Conservation (phyloP, 2,329 filamentous ascomycete species). For the Fusarium vanettenii region DNA sequence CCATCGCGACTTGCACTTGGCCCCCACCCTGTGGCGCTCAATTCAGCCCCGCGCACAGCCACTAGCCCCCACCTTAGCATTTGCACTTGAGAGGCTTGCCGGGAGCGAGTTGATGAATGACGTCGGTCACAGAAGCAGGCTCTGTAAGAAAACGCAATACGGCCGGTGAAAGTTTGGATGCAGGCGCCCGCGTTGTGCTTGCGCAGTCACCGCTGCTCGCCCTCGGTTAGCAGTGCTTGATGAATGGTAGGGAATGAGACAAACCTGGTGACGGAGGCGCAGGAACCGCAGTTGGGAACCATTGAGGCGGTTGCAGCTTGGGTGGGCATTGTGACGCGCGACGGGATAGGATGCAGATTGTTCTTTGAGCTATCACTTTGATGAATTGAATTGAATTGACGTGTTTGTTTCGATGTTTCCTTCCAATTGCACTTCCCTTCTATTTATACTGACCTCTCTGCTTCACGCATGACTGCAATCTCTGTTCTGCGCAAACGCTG, state of each 20-base stretch:
- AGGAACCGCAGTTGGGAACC: slow-evolving; percentile 12
- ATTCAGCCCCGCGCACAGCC: slow-evolving; percentile 1
- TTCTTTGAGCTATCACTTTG: background rate
- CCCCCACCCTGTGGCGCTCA: background rate
- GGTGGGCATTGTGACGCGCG: slow-evolving; percentile 3
- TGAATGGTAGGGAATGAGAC: background rate
- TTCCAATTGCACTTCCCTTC: background rate
- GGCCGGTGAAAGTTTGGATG: background rate
- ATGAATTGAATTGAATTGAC: background rate
- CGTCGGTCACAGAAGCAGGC: slow-evolving; percentile 5
- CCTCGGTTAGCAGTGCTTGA: background rate
- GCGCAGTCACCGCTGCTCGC: background rate
- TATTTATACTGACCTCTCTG: background rate
- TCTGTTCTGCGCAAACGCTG: background rate
- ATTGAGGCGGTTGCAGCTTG: slow-evolving; percentile 12
- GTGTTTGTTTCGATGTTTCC: background rate
- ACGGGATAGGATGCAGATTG: background rate
- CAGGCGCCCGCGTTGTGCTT: background rate
- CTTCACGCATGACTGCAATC: background rate
- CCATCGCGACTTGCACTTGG: background rate
- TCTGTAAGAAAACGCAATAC: slow-evolving; percentile 9
- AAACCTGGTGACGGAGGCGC: slow-evolving; percentile 4
- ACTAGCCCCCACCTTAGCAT: background rate
- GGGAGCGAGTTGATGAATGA: background rate
- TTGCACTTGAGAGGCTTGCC: background rate